phyloP scores from a whole-genome alignment of 2,329 filamentous ascomycete species.

The Bisporella sp. region DNA sequence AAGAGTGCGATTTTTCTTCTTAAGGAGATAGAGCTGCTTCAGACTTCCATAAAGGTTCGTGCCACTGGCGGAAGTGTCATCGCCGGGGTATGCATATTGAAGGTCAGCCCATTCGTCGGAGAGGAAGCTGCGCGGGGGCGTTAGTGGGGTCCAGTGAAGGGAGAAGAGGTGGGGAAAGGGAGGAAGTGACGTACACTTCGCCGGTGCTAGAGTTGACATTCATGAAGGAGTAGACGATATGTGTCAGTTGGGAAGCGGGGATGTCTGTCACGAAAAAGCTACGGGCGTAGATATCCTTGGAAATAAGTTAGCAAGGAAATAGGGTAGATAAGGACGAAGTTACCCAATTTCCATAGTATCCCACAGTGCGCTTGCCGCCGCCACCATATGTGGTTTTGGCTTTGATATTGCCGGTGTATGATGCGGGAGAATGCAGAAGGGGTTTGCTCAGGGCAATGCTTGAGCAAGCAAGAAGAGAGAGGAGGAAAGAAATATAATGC shows the following conservation, averaged over 20 bases:
- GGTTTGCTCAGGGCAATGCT: too few relatives aligned
- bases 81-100: constrained; percentile 64
- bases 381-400: too few relatives aligned
- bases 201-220: constrained; percentile 62
- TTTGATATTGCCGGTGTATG: too few relatives aligned
- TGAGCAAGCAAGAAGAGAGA: too few relatives aligned
- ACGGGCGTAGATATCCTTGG: constrained; percentile 11
- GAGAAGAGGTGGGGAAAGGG: not conserved
- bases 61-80: constrained; percentile 59
- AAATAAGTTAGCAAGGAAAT: not conserved
- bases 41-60: constrained; percentile 72
- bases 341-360: constrained; percentile 11
- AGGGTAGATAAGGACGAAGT: not conserved
- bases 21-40: constrained; percentile 71
- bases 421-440: too few relatives aligned
- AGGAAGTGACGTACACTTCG: constrained; percentile 5
- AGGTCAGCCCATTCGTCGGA: constrained; percentile 59
- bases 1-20: constrained; percentile 67
- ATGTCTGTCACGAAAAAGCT: constrained; percentile 61
- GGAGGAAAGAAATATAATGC: too few relatives aligned
- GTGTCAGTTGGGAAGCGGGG: constrained; percentile 60
- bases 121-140: not conserved
- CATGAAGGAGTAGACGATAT: constrained; percentile 74
- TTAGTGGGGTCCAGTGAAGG: constrained; percentile 1
- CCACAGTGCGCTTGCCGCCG: not conserved